Conservation (phyloP, 805 yeast genomes). For the Cyberlindnera maclurae region DNA sequence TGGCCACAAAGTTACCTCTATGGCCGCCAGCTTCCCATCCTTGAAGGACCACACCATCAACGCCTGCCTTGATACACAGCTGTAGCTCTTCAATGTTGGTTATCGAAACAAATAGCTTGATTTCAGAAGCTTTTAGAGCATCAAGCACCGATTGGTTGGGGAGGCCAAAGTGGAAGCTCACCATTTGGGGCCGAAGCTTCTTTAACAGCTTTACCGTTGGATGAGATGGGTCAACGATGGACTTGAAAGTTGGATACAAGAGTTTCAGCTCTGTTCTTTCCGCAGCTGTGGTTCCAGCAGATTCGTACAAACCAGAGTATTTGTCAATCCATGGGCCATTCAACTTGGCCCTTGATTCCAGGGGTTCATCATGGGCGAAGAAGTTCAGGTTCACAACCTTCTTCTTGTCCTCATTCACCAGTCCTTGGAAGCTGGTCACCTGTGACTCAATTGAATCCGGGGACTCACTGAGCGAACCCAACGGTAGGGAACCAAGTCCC, state of each 20-base stretch:
- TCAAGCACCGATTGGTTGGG: conserved; percentile 29
- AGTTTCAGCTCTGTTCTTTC: background rate
- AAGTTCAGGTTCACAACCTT: conserved; percentile 37
- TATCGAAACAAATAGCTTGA: conserved; percentile 39
- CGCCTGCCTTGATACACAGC: conserved; percentile 24
- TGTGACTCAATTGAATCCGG: conserved; percentile 10
- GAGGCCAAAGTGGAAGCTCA: conserved; percentile 49
- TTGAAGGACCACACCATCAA: conserved; percentile 46
- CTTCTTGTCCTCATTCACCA: conserved; percentile 2
- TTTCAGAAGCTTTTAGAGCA: conserved; percentile 30
- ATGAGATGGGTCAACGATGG: conserved; percentile 7
- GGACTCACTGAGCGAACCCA: conserved; percentile 12
- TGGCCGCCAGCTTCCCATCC: conserved; percentile 66
- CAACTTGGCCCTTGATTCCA: conserved; percentile 2
- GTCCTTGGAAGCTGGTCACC: conserved; percentile 9
- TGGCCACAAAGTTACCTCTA: conserved; percentile 38
- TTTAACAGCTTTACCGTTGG: conserved; percentile 12
- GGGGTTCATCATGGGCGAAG: conserved; percentile 34
- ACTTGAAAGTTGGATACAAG: conserved; percentile 13
- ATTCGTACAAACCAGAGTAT: conserved; percentile 1
- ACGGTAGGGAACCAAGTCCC: conserved; percentile 42
- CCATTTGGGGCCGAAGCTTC: conserved; percentile 32
- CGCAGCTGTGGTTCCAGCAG: background rate
- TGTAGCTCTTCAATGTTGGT: conserved; percentile 40
- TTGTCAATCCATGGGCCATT: conserved; percentile 15